These are phyloP conservation scores for Aspergillus carlsbadensis DNA, from an alignment of 495 filamentous ascomycete genomes.

Conservation along the genomic window DNA sequence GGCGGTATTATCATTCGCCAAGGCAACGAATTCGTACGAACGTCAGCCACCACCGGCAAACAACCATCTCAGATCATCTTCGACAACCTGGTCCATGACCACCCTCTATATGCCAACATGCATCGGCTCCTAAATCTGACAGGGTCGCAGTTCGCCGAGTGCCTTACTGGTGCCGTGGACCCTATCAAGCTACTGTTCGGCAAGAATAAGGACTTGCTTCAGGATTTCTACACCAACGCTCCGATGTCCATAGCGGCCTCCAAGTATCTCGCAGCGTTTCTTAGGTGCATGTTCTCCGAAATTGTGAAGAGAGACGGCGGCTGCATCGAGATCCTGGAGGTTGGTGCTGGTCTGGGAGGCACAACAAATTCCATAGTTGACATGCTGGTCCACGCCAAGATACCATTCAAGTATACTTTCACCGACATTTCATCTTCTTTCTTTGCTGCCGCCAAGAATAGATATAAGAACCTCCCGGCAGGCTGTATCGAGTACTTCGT, in stretches of 20 bases:
- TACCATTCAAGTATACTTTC: slow-evolving; percentile 43
- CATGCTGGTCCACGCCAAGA: slow-evolving; percentile 24
- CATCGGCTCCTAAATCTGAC: slow-evolving; percentile 1
- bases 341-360: slow-evolving; percentile 45
- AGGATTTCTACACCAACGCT: neutral
- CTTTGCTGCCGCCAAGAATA: slow-evolving; percentile 31
- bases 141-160: neutral
- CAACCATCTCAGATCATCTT: neutral
- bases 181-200: neutral
- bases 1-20: neutral
- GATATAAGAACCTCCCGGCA: slow-evolving; percentile 26
- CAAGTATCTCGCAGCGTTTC: too few relatives aligned
- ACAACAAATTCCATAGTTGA: slow-evolving; percentile 34
- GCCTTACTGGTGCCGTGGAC: neutral
- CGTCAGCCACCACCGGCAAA: neutral
- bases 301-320: too few relatives aligned
- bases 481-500: slow-evolving; percentile 29
- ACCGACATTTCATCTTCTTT: slow-evolving; percentile 42
- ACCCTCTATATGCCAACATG: slow-evolving; percentile 5
- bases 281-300: too few relatives aligned
- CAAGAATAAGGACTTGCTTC: slow-evolving; percentile 2
- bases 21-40: slow-evolving; percentile 1
- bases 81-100: neutral
- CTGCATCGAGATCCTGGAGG: slow-evolving; percentile 36
- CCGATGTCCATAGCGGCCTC: too few relatives aligned